These are phyloP conservation scores for Cercophora sp. DNA, from an alignment of 495 filamentous ascomycete species.

Conservation along the genomic window DNA sequence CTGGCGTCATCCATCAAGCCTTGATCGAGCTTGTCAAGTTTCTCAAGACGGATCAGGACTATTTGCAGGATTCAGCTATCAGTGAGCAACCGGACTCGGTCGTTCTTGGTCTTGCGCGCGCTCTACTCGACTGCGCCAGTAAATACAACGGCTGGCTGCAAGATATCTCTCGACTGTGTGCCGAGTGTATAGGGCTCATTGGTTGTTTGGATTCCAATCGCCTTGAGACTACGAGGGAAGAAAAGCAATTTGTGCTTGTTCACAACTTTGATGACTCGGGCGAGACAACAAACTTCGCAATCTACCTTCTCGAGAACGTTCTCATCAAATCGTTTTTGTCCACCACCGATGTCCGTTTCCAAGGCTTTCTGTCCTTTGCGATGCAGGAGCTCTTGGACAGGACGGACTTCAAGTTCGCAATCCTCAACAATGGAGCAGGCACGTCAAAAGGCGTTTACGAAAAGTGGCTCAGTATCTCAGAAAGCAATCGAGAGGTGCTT, in stretches of 20 bases:
- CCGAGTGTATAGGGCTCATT: conserved; percentile 77
- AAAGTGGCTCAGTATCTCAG: conserved; percentile 73
- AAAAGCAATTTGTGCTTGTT: conserved; percentile 73
- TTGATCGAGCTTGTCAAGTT: conserved; percentile 71
- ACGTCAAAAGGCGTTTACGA: conserved; percentile 40
- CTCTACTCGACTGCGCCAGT: conserved; percentile 77
- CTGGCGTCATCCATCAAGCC: conserved; percentile 74
- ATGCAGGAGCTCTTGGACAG: conserved; percentile 88
- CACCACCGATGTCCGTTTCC: conserved; percentile 75
- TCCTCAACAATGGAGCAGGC: conserved; percentile 20
- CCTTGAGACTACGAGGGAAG: conserved; percentile 72
- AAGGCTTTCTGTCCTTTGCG: conserved; percentile 84
- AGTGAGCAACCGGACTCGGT: conserved; percentile 81
- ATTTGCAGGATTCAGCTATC: conserved; percentile 75
- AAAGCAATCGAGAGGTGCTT: conserved; percentile 68
- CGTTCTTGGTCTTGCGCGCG: conserved; percentile 64
- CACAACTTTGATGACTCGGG: conserved; percentile 76
- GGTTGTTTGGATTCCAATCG: conserved; percentile 90
- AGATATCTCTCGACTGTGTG: conserved; percentile 66
- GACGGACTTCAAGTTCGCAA: conserved; percentile 63
- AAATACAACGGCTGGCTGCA: conserved; percentile 66
- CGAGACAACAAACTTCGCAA: conserved; percentile 81
- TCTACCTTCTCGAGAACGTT: conserved; percentile 79
- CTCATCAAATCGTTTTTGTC: conserved; percentile 88
- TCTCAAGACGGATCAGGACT: conserved; percentile 67